phyloP scores from a whole-genome alignment of 148 eudicot genomes.

The Salicornia ramosissima region DNA sequence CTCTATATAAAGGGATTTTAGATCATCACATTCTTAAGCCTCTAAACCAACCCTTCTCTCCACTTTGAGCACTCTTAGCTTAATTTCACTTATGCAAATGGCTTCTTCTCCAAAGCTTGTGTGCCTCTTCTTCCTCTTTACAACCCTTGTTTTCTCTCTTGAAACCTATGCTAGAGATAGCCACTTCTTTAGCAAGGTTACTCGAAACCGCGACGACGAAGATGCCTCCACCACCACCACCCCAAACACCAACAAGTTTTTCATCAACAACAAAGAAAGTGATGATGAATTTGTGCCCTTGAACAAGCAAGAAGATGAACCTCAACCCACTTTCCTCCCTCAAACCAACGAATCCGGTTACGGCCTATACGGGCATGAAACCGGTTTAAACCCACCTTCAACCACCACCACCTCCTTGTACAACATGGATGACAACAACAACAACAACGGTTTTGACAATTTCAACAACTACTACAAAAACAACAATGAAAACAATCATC shows the following conservation, averaged over 20 bases:
- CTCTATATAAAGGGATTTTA: slow-evolving; percentile 31
- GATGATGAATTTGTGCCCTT: neutral
- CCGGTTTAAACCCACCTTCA: slow-evolving; percentile 52
- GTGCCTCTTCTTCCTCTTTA: slow-evolving; percentile 36
- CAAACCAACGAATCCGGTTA: slow-evolving; percentile 45
- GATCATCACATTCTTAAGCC: slow-evolving; percentile 22
- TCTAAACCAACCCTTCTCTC: slow-evolving; percentile 14
- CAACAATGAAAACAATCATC: neutral
- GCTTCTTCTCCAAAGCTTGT: slow-evolving; percentile 27
- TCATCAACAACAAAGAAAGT: slow-evolving; percentile 15
- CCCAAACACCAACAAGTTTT: slow-evolving; percentile 10
- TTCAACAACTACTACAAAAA: slow-evolving; percentile 19
- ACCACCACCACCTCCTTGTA: slow-evolving; percentile 31
- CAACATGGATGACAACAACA: slow-evolving; percentile 21
- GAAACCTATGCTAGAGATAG: slow-evolving; percentile 62
- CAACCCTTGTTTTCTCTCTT: slow-evolving; percentile 34
- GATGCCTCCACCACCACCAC: neutral
- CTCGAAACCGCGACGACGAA: slow-evolving; percentile 16
- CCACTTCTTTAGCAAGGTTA: slow-evolving; percentile 65
- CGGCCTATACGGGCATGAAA: slow-evolving; percentile 62
- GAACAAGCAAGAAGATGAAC: slow-evolving; percentile 25
- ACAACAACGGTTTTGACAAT: slow-evolving; percentile 17
- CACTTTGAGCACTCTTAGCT: slow-evolving; percentile 12
- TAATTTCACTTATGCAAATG: slow-evolving; percentile 6
- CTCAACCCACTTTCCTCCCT: slow-evolving; percentile 49